phyloP scores from a whole-genome alignment of 257 asterid species.

The Solanum corneliomulleri region DNA sequence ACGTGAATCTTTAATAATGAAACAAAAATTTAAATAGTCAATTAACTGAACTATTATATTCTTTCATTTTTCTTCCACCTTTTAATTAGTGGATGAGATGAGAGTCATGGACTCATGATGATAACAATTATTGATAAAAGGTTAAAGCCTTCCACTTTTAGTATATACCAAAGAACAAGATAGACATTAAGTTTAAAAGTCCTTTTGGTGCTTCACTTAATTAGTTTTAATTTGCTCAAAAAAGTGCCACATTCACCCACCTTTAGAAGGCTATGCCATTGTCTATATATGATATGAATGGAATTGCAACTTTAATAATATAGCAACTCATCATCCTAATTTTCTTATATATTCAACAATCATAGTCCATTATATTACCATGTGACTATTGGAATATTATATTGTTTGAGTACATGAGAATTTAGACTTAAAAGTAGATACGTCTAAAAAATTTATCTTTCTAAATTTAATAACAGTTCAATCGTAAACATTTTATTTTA shows the following conservation, averaged over 20 bases:
- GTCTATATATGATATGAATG: neutral
- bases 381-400: neutral
- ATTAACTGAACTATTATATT: too few relatives aligned
- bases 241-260: neutral
- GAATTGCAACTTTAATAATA: neutral
- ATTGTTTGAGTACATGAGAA: neutral
- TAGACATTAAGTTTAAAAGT: neutral
- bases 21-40: too few relatives aligned
- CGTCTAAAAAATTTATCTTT: neutral
- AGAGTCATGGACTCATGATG: neutral
- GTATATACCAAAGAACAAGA: neutral
- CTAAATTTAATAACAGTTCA: neutral
- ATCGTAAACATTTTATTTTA: neutral
- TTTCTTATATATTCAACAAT: neutral
- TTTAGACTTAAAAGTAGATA: neutral
- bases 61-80: too few relatives aligned
- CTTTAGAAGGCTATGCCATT: neutral
- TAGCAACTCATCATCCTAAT: neutral
- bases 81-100: neutral
- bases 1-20: too few relatives aligned
- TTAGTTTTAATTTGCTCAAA: neutral
- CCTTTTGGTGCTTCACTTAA: neutral
- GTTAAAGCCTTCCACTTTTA: neutral
- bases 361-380: neutral
- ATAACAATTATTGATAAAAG: neutral